Percentiles rank a stretch among this genome's conserved stretches.
These are phyloP conservation scores for Verticillium zaregamsianum DNA, from an alignment of 2,329 filamentous ascomycete genomes.

Conservation along the genomic window DNA sequence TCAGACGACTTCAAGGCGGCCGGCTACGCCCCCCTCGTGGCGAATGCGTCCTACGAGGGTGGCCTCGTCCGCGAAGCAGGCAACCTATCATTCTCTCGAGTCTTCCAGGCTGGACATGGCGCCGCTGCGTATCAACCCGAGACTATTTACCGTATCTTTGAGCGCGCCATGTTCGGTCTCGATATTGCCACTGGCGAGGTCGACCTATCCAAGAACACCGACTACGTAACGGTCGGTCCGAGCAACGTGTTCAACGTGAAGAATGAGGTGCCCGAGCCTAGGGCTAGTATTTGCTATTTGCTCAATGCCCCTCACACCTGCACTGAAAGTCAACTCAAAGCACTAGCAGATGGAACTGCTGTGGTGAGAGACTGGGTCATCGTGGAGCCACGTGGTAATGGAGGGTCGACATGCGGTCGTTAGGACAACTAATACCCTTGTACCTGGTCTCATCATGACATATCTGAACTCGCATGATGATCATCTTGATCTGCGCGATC, in stretches of 20 bases:
- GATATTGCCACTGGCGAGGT: constrained; percentile 42
- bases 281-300: constrained; percentile 54
- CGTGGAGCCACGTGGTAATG: constrained; percentile 3
- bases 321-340: constrained; percentile 44
- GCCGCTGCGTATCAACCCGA: constrained; percentile 44
- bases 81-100: constrained; percentile 54
- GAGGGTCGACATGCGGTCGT: background rate
- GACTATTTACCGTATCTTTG: constrained; percentile 41
- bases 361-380: constrained; percentile 37
- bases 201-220: background rate
- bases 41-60: constrained; percentile 54
- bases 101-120: constrained; percentile 53
- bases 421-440: too few species aligned
- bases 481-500: too few species aligned
- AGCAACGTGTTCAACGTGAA: constrained; percentile 39
- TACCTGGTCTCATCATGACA: too few species aligned
- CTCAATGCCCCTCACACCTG: constrained; percentile 50
- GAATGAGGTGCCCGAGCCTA: constrained; percentile 40
- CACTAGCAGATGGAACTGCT: constrained; percentile 46
- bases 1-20: constrained; percentile 57
- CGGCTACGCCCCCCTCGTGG: constrained; percentile 61
- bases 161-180: constrained; percentile 41
- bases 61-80: constrained; percentile 64
- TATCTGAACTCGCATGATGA: too few species aligned
- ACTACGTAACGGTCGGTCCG: constrained; percentile 22